These are phyloP conservation scores for Fusarium goolgardi DNA, from an alignment of 2,329 filamentous ascomycete species.

Conservation along the genomic window DNA sequence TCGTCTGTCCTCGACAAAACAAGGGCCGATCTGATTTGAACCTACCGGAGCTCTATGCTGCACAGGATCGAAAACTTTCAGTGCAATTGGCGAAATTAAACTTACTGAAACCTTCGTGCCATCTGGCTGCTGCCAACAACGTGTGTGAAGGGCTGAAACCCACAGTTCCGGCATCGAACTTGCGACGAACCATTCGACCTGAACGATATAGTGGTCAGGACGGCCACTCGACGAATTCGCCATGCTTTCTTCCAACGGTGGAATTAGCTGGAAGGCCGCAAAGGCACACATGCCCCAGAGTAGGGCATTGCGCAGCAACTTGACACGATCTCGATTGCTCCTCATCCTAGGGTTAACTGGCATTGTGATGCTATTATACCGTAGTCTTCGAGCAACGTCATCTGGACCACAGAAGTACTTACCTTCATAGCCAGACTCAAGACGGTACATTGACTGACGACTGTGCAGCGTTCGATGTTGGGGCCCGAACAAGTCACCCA, in stretches of 20 bases:
- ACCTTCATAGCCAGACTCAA: not conserved
- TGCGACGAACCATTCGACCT: constrained; percentile 24
- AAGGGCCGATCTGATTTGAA: not conserved
- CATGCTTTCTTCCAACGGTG: constrained; percentile 92
- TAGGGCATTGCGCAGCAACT: constrained; percentile 74
- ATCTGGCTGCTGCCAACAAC: constrained; percentile 27
- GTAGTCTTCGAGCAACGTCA: constrained; percentile 81
- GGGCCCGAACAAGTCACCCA: constrained; percentile 93
- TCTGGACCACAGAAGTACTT: constrained; percentile 89
- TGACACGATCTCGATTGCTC: constrained; percentile 83
- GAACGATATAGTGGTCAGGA: constrained; percentile 34
- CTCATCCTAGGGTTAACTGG: constrained; percentile 77
- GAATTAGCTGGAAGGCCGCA: constrained; percentile 92
- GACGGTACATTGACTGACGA: constrained; percentile 30
- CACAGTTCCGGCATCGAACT: constrained; percentile 14
- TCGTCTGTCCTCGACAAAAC: constrained; percentile 25
- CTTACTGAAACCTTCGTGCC: constrained; percentile 1
- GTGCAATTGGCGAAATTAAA: constrained; percentile 13
- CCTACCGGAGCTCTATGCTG: not conserved
- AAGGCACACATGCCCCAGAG: constrained; percentile 81
- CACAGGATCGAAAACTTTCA: constrained; percentile 15
- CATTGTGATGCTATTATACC: constrained; percentile 85
- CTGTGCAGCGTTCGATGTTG: constrained; percentile 90
- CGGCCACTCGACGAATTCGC: constrained; percentile 50
- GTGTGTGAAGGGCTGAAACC: constrained; percentile 16